Conservation (phyloP, 768 basidiomycete species). For the Mycena amicta region DNA sequence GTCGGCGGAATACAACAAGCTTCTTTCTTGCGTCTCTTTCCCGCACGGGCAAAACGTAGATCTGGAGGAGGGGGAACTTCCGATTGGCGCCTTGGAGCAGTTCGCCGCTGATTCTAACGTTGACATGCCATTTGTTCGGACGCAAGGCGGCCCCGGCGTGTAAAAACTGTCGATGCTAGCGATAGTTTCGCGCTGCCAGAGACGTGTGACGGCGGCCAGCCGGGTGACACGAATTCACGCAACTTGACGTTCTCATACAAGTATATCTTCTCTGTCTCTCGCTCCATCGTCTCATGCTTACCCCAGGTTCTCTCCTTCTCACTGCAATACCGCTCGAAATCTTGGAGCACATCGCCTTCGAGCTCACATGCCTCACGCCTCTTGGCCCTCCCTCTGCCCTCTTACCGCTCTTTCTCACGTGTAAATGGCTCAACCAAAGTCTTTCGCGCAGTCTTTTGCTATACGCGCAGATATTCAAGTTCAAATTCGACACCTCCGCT, state of each 20-base stretch:
- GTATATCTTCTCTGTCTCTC: constrained; percentile 13
- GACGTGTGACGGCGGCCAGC: background rate
- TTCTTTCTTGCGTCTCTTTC: too few relatives aligned
- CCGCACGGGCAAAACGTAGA: too few relatives aligned
- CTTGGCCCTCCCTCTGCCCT: constrained; percentile 52
- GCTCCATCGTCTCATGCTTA: constrained; percentile 2
- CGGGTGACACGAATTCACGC: background rate
- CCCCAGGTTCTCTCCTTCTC: constrained; percentile 17
- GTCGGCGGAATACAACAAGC: too few relatives aligned
- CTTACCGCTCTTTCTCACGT: constrained; percentile 51
- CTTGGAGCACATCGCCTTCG: constrained; percentile 55
- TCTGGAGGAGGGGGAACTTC: too few relatives aligned
- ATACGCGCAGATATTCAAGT: constrained; percentile 54
- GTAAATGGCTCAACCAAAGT: constrained; percentile 36
- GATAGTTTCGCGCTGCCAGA: background rate
- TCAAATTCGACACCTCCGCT: constrained; percentile 59
- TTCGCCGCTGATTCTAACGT: background rate
- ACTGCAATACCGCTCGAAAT: constrained; percentile 43
- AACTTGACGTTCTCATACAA: constrained; percentile 21
- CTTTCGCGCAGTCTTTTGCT: constrained; percentile 43
- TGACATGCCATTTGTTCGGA: background rate
- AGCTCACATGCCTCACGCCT: constrained; percentile 41
- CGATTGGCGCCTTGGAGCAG: too few relatives aligned
- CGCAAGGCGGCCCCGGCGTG: background rate
- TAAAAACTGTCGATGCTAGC: background rate